Evolutionary conservation across 192 early-diverging fungal genomes (phyloP), one percentile per base, ranked within the genome.

Genomic region (Coemansia sp.): DNA sequence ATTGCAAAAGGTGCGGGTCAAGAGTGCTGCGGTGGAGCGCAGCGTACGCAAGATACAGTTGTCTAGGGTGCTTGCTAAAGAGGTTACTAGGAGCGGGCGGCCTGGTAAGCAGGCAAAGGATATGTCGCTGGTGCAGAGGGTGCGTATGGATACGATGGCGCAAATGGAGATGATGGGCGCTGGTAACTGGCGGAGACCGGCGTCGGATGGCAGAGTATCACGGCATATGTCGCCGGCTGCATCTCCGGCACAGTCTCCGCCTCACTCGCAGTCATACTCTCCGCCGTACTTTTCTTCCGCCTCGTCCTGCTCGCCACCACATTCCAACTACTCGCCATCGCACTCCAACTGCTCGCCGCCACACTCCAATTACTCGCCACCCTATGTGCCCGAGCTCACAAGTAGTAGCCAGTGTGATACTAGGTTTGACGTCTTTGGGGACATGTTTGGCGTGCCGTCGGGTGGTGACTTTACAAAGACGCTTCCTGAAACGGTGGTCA

Each of bases 291-390:
- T 66, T 15, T 71, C 77, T 5, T 67, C 65, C 6, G 71, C 76
- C 46, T 75, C 72, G 7, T 66, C 68, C 0, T 68, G 65, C 54
- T 80, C 78, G 62, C 78, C 78, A 0, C 68, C 79, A 8, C 65
- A 83, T 34, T 84, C 81, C 9, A 61, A 60, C 8, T 78, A 74
- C 66, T 84, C 82, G 49, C 82, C 82, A 33, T 27, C 27, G 27
- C 27, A 27, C 27, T 27, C 27, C 27, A 27, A 27, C 2, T 68
- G 65, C 54, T 80, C 78, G 62, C 78, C 78, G 1, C 68, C 79
- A 8, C 65, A 83, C 42, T 84, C 81, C 9, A 61, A 60, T 5
- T 78, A 74, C 66, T 84, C 82, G 49, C 82, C 82, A 24, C 82
- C 82, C 15, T 70, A 84, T 42, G 82, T 84, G 0, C 82, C 82